Evolutionary conservation across 768 basidiomycete species (phyloP).

Genomic region (Suillus cothurnatus): DNA sequence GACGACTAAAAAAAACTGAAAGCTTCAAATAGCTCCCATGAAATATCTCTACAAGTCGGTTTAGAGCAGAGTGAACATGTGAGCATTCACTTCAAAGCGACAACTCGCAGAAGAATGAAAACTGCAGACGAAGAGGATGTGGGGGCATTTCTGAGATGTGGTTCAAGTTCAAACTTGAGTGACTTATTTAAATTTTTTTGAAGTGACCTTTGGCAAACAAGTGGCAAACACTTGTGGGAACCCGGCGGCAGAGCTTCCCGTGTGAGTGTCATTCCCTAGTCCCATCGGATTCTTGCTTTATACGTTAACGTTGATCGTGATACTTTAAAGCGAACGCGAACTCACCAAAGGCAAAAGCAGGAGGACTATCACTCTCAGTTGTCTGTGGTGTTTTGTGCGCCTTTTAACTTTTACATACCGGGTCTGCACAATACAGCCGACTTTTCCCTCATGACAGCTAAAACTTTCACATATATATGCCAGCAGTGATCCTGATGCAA

Average conservation of each 20-base stretch:
- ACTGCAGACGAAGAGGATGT: constrained; percentile 85
- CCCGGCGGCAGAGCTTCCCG: not conserved
- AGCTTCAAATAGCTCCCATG: not conserved
- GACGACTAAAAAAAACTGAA: not conserved
- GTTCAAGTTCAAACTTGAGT: no score
- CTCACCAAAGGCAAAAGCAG: not conserved
- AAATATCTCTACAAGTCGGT: not conserved
- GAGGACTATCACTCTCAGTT: not conserved
- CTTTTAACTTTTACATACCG: no score
- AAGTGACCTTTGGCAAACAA: not conserved
- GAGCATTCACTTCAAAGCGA: not conserved
- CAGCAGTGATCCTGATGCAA: not conserved
- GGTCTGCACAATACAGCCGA: no score
- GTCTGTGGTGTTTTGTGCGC: no score
- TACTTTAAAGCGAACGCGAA: not conserved
- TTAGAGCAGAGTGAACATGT: not conserved
- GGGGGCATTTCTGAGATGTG: constrained; percentile 51
- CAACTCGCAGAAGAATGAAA: constrained; percentile 70
- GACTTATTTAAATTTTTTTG: no score
- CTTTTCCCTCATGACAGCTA: no score
- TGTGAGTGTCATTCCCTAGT: no score
- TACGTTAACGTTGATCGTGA: not conserved
- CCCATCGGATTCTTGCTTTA: no score
- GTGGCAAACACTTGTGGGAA: not conserved
- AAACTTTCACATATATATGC: no score